Conservation (phyloP, 1,139 yeast genomes). For the Scheffersomyces quercinus region DNA sequence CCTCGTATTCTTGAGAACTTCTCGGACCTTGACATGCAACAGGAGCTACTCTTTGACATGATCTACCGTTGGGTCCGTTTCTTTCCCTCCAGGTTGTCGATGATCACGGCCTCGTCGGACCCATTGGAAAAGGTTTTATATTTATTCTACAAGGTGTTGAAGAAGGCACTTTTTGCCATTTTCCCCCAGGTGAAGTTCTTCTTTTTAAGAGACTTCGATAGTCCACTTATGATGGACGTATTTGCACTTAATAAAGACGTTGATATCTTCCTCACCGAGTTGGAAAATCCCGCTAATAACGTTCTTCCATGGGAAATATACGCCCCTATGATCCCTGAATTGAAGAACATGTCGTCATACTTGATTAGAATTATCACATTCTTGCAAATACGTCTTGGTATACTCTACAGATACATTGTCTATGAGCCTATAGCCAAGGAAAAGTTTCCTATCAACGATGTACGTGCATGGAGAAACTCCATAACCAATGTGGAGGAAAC, state of each 20-base stretch:
- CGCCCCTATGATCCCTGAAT: slow-evolving; percentile 16
- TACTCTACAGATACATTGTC: slow-evolving; percentile 31
- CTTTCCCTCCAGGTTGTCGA: slow-evolving; percentile 32
- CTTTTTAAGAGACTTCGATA: slow-evolving; percentile 44
- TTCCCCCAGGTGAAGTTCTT: slow-evolving; percentile 45
- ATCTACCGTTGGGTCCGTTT: slow-evolving; percentile 39
- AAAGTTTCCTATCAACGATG: slow-evolving; percentile 31
- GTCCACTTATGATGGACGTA: slow-evolving; percentile 44
- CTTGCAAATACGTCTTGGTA: slow-evolving; percentile 23
- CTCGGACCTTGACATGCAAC: slow-evolving; percentile 32
- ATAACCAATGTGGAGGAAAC: slow-evolving; percentile 26
- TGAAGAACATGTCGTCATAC: slow-evolving; percentile 32
- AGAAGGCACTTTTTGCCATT: slow-evolving; percentile 37
- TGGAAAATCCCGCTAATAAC: slow-evolving; percentile 16
- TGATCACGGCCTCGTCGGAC: slow-evolving; percentile 22
- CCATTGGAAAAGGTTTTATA: slow-evolving; percentile 36
- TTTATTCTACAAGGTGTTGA: slow-evolving; percentile 36
- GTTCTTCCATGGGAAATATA: slow-evolving; percentile 18
- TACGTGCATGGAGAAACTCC: slow-evolving; percentile 30
- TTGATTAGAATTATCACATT: slow-evolving; percentile 34
- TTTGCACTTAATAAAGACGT: slow-evolving; percentile 26
- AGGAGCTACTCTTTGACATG: slow-evolving; percentile 38
- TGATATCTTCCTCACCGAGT: slow-evolving; percentile 24
- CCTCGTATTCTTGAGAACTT: slow-evolving; percentile 29
- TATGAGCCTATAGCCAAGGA: slow-evolving; percentile 23